Conservation (phyloP, 768 basidiomycete species). For the Rubroboletus pulcherrimus region DNA sequence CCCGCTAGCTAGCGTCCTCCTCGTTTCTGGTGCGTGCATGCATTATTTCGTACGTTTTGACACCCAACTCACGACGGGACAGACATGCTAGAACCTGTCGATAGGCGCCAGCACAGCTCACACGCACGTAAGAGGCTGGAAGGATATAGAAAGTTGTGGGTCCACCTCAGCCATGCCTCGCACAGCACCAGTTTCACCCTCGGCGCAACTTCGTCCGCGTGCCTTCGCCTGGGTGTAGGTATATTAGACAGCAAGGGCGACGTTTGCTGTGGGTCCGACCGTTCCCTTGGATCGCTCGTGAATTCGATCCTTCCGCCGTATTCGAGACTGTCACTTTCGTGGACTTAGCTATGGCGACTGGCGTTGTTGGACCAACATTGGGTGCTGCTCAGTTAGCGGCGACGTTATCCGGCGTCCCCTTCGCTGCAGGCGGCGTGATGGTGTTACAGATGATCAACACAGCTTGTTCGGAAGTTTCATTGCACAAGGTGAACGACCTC, state of each 20-base stretch:
- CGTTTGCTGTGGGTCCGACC: not conserved
- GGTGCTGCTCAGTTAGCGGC: slow-evolving; percentile 42
- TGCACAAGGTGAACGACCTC: slow-evolving; percentile 43
- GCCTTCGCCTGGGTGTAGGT: not conserved
- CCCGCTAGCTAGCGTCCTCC: not conserved
- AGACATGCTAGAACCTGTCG: not conserved
- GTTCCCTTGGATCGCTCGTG: not conserved
- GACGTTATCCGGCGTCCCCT: slow-evolving; percentile 43
- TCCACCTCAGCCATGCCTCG: not conserved
- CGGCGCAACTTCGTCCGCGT: not conserved
- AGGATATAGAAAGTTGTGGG: slow-evolving; percentile 8
- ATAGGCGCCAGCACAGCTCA: not conserved
- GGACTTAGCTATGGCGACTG: slow-evolving; percentile 13
- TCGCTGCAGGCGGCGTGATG: slow-evolving; percentile 41
- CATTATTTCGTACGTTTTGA: not conserved
- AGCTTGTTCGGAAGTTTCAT: slow-evolving; percentile 43
- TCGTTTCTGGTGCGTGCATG: not conserved
- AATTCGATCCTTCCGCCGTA: not conserved
- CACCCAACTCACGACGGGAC: not conserved
- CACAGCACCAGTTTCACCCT: not conserved
- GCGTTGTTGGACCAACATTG: slow-evolving; percentile 15
- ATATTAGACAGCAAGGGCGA: slow-evolving; percentile 4
- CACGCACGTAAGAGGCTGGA: not conserved
- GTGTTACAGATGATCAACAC: slow-evolving; percentile 42
- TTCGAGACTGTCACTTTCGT: not conserved